Percentiles rank a stretch among this genome's conserved stretches.
phyloP scores from a whole-genome alignment of 106 monocot genomes.

The Vanilla planifolia region DNA sequence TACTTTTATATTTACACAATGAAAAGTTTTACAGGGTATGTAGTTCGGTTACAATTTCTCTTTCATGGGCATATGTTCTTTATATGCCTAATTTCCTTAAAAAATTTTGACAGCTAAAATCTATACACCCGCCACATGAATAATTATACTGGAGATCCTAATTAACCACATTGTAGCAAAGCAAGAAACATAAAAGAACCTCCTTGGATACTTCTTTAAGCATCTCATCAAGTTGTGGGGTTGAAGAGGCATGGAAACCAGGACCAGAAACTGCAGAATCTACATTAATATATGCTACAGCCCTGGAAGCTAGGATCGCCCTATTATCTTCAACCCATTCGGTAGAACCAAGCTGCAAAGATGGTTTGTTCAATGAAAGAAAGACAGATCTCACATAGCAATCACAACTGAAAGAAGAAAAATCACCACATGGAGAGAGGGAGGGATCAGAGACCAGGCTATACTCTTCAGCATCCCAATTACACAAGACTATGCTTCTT shows the following conservation, averaged over 20 bases:
- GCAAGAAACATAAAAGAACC: slow-evolving; percentile 11
- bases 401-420: not conserved
- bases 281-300: slow-evolving; percentile 65
- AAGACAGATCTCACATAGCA: not conserved
- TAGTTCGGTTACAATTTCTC: too few species aligned
- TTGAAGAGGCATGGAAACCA: slow-evolving; percentile 53
- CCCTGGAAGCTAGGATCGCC: slow-evolving; percentile 48
- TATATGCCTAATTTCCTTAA: not conserved
- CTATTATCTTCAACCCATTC: slow-evolving; percentile 81
- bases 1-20: not conserved
- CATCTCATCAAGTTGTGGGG: slow-evolving; percentile 64
- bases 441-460: slow-evolving; percentile 44
- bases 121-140: too few species aligned
- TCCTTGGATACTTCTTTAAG: slow-evolving; percentile 44
- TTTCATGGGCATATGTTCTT: too few species aligned
- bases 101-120: not conserved
- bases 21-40: not conserved
- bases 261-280: slow-evolving; percentile 49
- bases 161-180: not conserved
- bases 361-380: not conserved
- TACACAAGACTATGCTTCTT: slow-evolving; percentile 64
- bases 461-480: slow-evolving; percentile 88
- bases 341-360: slow-evolving; percentile 65
- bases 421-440: not conserved
- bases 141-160: not conserved